Base-by-base conservation (phyloP, 352 stramenopile species). In the Pythium utonaiense region DNA sequence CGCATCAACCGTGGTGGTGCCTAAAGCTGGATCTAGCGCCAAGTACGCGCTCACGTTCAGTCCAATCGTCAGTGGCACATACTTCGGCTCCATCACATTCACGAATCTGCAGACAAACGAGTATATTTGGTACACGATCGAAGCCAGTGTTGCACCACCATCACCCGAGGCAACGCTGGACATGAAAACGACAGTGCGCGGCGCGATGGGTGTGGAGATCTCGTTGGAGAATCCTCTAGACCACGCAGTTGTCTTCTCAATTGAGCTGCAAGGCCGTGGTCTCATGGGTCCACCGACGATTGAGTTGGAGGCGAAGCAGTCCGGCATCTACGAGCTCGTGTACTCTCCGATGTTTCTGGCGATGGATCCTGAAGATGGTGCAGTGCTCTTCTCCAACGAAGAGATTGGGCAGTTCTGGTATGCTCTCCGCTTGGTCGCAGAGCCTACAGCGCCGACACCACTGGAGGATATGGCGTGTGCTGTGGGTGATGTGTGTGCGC, bases 361-460 rank as follows among this genome's bases (percentile, higher is more conserved):
- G 41, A 14, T 8, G 21, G 24, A 19, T 34, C 16, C 44, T 3
- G 68, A 88, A 21, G 71, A 84, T 38, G 95, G 95, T 1, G 88
- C 86, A 0, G 83, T 98, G 16, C 64, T 91, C 3, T 98, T 98
- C 60, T 77, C 82, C 0, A 96, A 96, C 51, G 85, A 96, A 21
- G 70, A 79, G 16, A 88, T 98, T 9, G 95, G 95, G 0, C 89
- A 98, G 67, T 96, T 98, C 40, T 98, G 94, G 89, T 98, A 98
- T 55, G 61, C 86, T 3, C 73, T 98, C 3, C 60, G 86, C 27
- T 70, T 98, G 7, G 27, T 76, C 1, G 93, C 91, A 7, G 74
- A 83, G n/a, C 38, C 67, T 6, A 73, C 90, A 0, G 48, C 64
- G 9, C 60, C 74, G 0, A 77, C 84, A 10, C 54, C 64, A 22